Evolutionary conservation across 1,284 basidiomycete genomes (phyloP), one percentile per base, ranked within the genome.

Genomic region (Trichosporon sp.): DNA sequence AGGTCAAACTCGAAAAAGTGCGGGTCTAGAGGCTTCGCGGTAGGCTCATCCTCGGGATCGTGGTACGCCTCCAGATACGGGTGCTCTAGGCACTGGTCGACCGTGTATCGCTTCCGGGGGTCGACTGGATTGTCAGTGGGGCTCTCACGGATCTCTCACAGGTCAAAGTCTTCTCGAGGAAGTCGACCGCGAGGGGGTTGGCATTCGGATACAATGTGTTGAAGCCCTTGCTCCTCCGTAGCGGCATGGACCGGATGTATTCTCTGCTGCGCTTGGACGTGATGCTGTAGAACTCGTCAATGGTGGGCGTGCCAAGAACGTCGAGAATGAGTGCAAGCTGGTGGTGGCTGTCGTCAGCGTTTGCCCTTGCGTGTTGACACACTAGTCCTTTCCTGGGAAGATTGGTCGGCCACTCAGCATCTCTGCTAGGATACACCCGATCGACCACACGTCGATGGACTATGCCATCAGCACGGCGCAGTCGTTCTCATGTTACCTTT

Each of bases 361-460:
- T 19, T 54, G 2, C 14, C 8, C 6, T 21, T 48, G 40, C 21
- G 1, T 48, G 35, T 31, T 35, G 5, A 77, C 83, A 70, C 37
- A 85, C 84, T 95, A 98, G 85, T 98, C 96, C 21, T 94, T 90
- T 14, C 96, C 96, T 0, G 96, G 96, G 87, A 98, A 98, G 16
- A 98, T 87, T 0, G 96, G 95, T 78, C 94, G 92, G 26, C 94
- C 92, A 2, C 90, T 92, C 5, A 98, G 87, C 95, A 98, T 98
- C 86, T 98, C 96, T 1, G 94, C 96, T 38, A 98, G 88, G 81
- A 98, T 97, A 82, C 96, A 98, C 5, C 96, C 96, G 35, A 98
- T 93, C 10, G 93, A 95, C 96, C 96, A 97, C 16, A 96, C 89
- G 78, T 95, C 93, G 78, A 96, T 94, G 37, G 93, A 91, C 90